Conservation (phyloP, 768 basidiomycete species). For the Exidia glandulosa region DNA sequence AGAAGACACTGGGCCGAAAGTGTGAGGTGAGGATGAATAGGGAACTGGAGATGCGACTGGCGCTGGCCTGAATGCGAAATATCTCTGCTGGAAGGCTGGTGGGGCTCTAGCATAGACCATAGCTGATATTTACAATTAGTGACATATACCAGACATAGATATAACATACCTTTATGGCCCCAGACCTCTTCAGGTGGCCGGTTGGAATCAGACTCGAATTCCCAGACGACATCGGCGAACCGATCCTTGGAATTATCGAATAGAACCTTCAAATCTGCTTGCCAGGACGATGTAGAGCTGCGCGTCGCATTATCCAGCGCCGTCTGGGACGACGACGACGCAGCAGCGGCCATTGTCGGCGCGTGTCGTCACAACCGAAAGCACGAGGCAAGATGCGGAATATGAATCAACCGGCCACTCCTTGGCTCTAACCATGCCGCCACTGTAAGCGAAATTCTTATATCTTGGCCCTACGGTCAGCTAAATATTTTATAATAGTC, state of each 20-base stretch:
- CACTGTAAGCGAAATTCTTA: too few species aligned
- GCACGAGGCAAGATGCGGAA: not conserved
- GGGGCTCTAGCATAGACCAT: slow-evolving; percentile 92
- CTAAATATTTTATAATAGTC: too few species aligned
- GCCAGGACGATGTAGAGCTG: slow-evolving; percentile 65
- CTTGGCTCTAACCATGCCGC: too few species aligned
- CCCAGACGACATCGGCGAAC: slow-evolving; percentile 98
- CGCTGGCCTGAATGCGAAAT: slow-evolving; percentile 67
- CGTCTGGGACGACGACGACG: slow-evolving; percentile 12
- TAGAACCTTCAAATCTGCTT: slow-evolving; percentile 63
- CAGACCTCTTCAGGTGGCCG: slow-evolving; percentile 47
- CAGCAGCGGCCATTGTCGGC: not conserved
- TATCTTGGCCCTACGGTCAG: too few species aligned
- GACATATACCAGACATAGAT: not conserved
- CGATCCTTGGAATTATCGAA: slow-evolving; percentile 80
- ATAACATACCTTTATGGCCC: slow-evolving; percentile 82
- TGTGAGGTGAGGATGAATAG: slow-evolving; percentile 34
- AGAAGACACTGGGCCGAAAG: slow-evolving; percentile 20
- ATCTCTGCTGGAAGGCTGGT: slow-evolving; percentile 80
- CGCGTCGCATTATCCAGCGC: slow-evolving; percentile 54
- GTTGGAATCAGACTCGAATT: slow-evolving; percentile 31
- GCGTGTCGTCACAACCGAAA: too few species aligned
- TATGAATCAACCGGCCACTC: too few species aligned
- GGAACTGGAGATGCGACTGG: slow-evolving; percentile 40
- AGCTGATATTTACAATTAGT: slow-evolving; percentile 32